Evolutionary conservation across 164 flowering plant species (phyloP), one percentile per base, ranked within the genome.

Genomic region (Umbellularia californica): DNA sequence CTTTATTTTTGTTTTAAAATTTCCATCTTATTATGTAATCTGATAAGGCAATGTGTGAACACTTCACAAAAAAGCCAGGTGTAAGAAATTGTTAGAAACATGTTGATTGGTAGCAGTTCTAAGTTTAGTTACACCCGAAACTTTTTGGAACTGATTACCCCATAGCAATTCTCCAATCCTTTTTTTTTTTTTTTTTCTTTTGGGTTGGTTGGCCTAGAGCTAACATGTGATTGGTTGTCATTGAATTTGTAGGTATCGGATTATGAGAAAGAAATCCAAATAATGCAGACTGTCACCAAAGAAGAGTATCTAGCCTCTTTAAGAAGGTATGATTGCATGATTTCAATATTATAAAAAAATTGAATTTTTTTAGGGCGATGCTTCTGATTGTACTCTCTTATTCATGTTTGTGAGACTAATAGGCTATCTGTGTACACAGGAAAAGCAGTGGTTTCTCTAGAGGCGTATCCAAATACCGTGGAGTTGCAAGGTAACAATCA

Each of bases 381-480:
- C 15, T 3, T 41, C 3, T 41, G 14, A 10, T 19, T 9, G 10
- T 41, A 17, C 47, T 41, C 51, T 6, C 17, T 15, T 28, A 7
- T 27, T 33, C 24, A 9, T 23, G 58, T n/a, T 50, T 41, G 41
- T 30, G 12, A 14, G 13, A 24, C 5, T 25, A 5, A 13, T 72
- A 64, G 33, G n/a, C 33, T 22, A 41, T 70, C 6, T 50, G 2
- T 79, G 30, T 65, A 52, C 65, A 25, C 70, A 88, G 90, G 79
- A 86, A 86, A 73, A 89, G 90, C 83, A 89, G 87, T 77, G 92
- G 92, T 62, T 89, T 87, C 79, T 89, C 92, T 11, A 83, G 92
- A 81, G 92, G 92, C 50, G 87, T 84, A 55, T 89, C 90, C 58
- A 87, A 82, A 80, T 89, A 86, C 70, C 83, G 89, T 73, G 92